phyloP scores from a whole-genome alignment of 306 rosid genomes.

The Cucurbita pepo region DNA sequence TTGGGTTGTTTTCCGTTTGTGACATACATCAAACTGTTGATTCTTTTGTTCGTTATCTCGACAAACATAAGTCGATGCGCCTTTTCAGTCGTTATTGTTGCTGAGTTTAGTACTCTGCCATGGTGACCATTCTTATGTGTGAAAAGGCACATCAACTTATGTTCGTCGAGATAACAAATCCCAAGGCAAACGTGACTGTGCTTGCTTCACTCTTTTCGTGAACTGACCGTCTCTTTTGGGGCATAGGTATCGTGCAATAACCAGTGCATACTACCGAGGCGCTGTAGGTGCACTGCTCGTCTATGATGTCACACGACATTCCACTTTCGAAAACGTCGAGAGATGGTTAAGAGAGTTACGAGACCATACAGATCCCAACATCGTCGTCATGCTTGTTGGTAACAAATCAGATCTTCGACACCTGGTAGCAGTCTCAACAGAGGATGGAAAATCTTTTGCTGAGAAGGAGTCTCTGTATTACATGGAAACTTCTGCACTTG shows the following conservation, averaged over 20 bases:
- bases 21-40: too few species aligned
- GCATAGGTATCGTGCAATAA: slow-evolving; percentile 47
- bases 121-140: neutral
- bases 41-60: neutral
- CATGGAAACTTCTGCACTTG: slow-evolving; percentile 49
- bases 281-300: slow-evolving; percentile 52
- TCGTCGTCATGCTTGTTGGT: slow-evolving; percentile 51
- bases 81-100: neutral
- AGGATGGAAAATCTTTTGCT: slow-evolving; percentile 36
- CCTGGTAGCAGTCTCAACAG: slow-evolving; percentile 43
- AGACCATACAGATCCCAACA: slow-evolving; percentile 48
- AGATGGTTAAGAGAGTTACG: slow-evolving; percentile 49
- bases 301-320: slow-evolving; percentile 40
- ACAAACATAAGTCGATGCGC: neutral
- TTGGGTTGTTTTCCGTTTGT: too few species aligned
- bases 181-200: too few species aligned
- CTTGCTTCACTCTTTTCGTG: too few species aligned
- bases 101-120: neutral
- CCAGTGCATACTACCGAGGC: slow-evolving; percentile 53
- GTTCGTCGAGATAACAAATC: too few species aligned
- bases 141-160: too few species aligned
- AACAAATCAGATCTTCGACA: slow-evolving; percentile 54
- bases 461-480: slow-evolving; percentile 39
- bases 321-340: slow-evolving; percentile 40
- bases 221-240: neutral